These are phyloP conservation scores for Metarhizium brunneum DNA, from an alignment of 2,329 filamentous ascomycete genomes.

Conservation along the genomic window DNA sequence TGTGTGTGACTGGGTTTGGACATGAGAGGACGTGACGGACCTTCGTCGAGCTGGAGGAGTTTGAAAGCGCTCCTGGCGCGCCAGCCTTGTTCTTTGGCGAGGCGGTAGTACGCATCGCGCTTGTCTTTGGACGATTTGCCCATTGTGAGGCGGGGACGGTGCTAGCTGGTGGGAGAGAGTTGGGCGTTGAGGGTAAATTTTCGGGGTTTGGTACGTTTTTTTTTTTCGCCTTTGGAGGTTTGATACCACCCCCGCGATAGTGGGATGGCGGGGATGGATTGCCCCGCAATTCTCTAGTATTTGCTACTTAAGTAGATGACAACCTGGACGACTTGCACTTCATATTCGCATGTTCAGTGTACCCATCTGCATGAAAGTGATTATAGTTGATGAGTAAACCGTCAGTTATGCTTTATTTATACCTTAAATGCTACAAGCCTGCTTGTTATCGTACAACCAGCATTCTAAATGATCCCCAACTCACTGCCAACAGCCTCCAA, in stretches of 20 bases:
- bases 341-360: too few relatives aligned
- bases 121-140: slow-evolving; percentile 99
- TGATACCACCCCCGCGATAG: slow-evolving; percentile 16
- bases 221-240: neutral
- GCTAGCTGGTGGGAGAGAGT: too few relatives aligned
- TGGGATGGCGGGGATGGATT: too few relatives aligned
- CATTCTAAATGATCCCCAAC: slow-evolving; percentile 14
- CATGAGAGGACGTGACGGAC: slow-evolving; percentile 22
- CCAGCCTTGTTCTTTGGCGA: slow-evolving; percentile 99
- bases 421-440: neutral
- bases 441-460: neutral
- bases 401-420: neutral
- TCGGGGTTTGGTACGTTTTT: neutral
- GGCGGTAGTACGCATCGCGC: slow-evolving; percentile 92
- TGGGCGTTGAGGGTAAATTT: too few relatives aligned
- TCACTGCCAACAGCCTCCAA: slow-evolving; percentile 54
- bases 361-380: too few relatives aligned
- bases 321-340: too few relatives aligned
- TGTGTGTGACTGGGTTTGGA: neutral
- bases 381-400: too few relatives aligned
- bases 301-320: too few relatives aligned
- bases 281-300: neutral
- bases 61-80: slow-evolving; percentile 95
- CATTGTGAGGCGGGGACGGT: slow-evolving; percentile 39
- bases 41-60: slow-evolving; percentile 85